Evolutionary conservation across 1,284 basidiomycete genomes (phyloP).

Genomic region (Trametes versicolor): DNA sequence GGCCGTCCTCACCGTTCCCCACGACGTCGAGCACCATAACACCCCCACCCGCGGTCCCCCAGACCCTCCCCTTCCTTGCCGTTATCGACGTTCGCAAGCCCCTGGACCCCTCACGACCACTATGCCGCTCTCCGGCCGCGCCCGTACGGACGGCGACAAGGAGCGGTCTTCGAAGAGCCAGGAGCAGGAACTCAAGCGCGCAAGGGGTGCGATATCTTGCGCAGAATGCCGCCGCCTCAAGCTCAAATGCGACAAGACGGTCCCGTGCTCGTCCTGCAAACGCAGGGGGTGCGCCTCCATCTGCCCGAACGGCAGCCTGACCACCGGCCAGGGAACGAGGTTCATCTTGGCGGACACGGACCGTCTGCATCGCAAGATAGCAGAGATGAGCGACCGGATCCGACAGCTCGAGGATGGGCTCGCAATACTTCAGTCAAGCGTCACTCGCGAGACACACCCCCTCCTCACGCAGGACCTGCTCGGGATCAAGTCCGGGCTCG

Average conservation of each 20-base stretch:
- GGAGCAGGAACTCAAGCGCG: constrained; percentile 68
- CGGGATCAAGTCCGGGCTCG: constrained; percentile 62
- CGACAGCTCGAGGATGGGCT: constrained; percentile 79
- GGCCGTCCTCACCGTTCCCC: constrained; percentile 20
- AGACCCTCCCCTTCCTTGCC: constrained; percentile 12
- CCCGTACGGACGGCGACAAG: constrained; percentile 41
- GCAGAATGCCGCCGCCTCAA: constrained; percentile 75
- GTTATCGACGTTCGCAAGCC: not conserved
- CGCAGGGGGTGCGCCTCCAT: constrained; percentile 72
- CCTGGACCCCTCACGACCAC: constrained; percentile 5
- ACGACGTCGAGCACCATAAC: constrained; percentile 17
- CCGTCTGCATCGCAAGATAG: constrained; percentile 75
- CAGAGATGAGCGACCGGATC: constrained; percentile 78
- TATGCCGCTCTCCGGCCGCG: constrained; percentile 35
- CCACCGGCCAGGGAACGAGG: constrained; percentile 74
- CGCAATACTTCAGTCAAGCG: constrained; percentile 54
- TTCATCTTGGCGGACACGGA: constrained; percentile 83
- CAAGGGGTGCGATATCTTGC: constrained; percentile 75
- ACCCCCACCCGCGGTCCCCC: not conserved
- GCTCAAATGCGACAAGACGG: constrained; percentile 59
- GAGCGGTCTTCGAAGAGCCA: constrained; percentile 56
- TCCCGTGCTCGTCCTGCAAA: constrained; percentile 80
- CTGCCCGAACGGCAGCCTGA: constrained; percentile 69
- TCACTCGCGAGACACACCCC: constrained; percentile 63
- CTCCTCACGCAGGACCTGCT: constrained; percentile 67